Percentiles rank a stretch among this genome's conserved stretches.
Evolutionary conservation across 192 early-diverging fungal genomes (phyloP).

Genomic region (Backusella morwellensis): DNA sequence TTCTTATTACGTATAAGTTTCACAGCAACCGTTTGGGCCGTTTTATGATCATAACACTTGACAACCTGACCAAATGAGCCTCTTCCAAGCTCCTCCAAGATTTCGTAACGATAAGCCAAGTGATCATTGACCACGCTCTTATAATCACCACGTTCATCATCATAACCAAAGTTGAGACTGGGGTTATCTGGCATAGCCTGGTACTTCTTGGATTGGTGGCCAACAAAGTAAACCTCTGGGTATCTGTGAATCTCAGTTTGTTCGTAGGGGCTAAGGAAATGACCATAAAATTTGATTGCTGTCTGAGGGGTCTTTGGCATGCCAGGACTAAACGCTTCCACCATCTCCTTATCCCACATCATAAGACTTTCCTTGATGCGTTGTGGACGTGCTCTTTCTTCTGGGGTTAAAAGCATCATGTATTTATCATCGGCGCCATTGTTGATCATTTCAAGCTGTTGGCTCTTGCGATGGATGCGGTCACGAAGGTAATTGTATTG

Average conservation of each 20-base stretch:
- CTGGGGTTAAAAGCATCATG: neutral
- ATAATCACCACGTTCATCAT: constrained; percentile 96
- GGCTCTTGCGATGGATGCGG: neutral
- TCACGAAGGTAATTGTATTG: neutral
- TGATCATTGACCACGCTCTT: constrained; percentile 87
- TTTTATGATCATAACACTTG: constrained; percentile 93
- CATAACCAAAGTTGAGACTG: constrained; percentile 63
- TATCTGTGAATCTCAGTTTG: constrained; percentile 83
- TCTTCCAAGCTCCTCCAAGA: constrained; percentile 88
- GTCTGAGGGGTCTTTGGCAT: constrained; percentile 51
- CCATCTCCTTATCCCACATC: constrained; percentile 11
- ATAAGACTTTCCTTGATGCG: neutral
- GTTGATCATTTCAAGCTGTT: neutral
- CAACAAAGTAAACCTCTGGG: constrained; percentile 87
- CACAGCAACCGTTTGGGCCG: constrained; percentile 80
- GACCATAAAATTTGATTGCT: constrained; percentile 64
- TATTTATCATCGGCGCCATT: neutral
- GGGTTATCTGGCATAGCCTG: constrained; percentile 59
- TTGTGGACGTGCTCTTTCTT: constrained; percentile 13
- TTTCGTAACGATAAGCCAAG: constrained; percentile 88
- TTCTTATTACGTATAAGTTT: constrained; percentile 97
- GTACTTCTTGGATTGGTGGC: constrained; percentile 64
- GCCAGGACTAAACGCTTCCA: neutral
- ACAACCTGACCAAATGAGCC: constrained; percentile 95
- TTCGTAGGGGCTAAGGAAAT: constrained; percentile 82